These are phyloP conservation scores for Benincasa hispida DNA, from an alignment of 306 rosid species.

Conservation along the genomic window DNA sequence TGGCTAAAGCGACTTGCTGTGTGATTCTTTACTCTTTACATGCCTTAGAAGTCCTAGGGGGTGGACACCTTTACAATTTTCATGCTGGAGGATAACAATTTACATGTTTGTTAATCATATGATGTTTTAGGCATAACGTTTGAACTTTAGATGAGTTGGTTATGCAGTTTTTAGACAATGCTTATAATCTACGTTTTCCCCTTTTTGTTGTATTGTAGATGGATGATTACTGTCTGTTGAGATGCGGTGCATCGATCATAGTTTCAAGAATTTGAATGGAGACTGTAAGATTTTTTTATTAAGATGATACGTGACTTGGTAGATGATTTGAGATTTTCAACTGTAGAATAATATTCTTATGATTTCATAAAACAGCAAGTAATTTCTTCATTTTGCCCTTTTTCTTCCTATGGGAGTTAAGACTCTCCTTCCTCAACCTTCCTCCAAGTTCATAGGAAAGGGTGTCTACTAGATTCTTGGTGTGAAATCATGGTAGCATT, in stretches of 20 bases:
- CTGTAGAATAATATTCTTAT: conserved; percentile 1
- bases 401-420: background rate
- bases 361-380: background rate
- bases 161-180: background rate
- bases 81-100: background rate
- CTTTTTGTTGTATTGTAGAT: conserved; percentile 57
- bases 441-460: background rate
- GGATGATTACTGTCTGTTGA: conserved; percentile 67
- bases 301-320: conserved; percentile 1
- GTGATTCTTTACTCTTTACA: conserved; percentile 18
- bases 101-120: background rate
- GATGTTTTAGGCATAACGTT: background rate
- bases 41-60: conserved; percentile 13
- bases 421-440: background rate
- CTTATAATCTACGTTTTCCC: conserved; percentile 14
- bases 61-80: background rate
- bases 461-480: background rate
- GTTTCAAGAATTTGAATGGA: conserved; percentile 42
- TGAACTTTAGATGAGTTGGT: conserved; percentile 7
- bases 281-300: conserved; percentile 33
- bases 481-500: background rate
- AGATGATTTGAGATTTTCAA: background rate
- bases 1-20: conserved; percentile 45
- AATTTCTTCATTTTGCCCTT: background rate
- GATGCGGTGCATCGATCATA: conserved; percentile 43